Base-by-base conservation (phyloP, 805 yeast genomes). In the Clavispora carvajalis region DNA sequence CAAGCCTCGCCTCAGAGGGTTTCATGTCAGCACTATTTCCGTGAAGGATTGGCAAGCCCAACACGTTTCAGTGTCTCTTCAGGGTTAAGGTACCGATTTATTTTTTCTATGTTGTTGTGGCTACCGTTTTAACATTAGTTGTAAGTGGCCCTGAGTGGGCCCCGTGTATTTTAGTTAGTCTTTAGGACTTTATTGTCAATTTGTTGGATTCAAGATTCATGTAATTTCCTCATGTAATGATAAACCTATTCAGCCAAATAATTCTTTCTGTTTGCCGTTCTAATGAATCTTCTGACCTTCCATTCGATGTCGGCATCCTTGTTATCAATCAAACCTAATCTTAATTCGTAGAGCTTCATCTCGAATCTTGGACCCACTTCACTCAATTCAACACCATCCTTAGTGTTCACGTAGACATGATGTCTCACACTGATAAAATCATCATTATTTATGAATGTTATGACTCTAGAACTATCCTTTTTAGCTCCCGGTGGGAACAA, bases 291-390 rank as follows among this genome's bases (percentile, higher is more conserved):
- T 62, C 95, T 78, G 53, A 86, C 70, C 69, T 86, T 85, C 98
- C 98, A 93, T 61, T 93, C 99, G n/a, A 87, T 79, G 57, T 93
- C 99, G 9, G 97, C 96, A 61, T 93, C 97, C 66, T 86, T 86
- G 60, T 91, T 89, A 52, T 93, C 99, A 47, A 91, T 63, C 33
- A 96, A 87, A 3, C 99, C 97, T 51, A 93, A 71, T 55, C 82
- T 77, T 49, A 93, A 67, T 62, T 91, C 97, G 60, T 80, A 93
- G 49, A 93, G 67, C 59, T 89, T 78, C 98, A 93, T 90, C 64
- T 93, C 99, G 54, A 93, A 93, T 47, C 99, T 73, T n/a, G 99
- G 99, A 0, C 99, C 99, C 26, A 93, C 85, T 60, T 93, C 99
- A 43, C 96, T 90, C 41, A 93, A 65, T 60, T 93, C 98, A 2